These are phyloP conservation scores for Metschnikowia vanudenii DNA, from an alignment of 805 yeast genomes.

Conservation along the genomic window DNA sequence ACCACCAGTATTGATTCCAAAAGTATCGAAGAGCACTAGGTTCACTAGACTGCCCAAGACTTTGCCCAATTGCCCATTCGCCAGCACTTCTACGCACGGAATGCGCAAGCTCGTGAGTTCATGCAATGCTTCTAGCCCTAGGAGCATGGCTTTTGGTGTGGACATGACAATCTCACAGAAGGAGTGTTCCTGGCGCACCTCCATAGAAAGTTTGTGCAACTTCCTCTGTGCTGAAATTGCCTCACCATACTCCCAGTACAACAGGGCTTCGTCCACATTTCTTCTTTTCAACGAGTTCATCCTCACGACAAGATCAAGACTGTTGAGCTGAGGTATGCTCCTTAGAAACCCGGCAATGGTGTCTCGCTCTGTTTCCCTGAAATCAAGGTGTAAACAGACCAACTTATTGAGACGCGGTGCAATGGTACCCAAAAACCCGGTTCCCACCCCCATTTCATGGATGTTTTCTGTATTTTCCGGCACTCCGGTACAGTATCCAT, in stretches of 20 bases:
- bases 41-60: conserved; percentile 26
- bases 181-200: conserved; percentile 38
- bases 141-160: conserved; percentile 19
- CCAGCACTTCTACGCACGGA: conserved; percentile 25
- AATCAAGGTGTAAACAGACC: conserved; percentile 36
- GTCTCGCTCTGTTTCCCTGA: conserved; percentile 41
- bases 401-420: conserved; percentile 27
- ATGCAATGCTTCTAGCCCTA: conserved; percentile 13
- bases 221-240: conserved; percentile 22
- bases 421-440: conserved; percentile 24
- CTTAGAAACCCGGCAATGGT: conserved; percentile 37
- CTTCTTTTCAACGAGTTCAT: conserved; percentile 32
- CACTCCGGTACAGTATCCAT: conserved; percentile 10
- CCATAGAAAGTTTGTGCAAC: conserved; percentile 38
- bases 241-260: conserved; percentile 18
- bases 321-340: conserved; percentile 23
- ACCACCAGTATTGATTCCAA: conserved; percentile 52
- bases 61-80: conserved; percentile 12
- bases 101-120: conserved; percentile 40
- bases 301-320: conserved; percentile 42
- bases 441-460: too few species aligned
- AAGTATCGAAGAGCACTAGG: conserved; percentile 40
- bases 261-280: conserved; percentile 3
- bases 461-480: too few species aligned
- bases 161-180: conserved; percentile 31